Evolutionary conservation across 257 asterid species (phyloP), one percentile per base, ranked within the genome.

Genomic region (Linderniella brevidens): DNA sequence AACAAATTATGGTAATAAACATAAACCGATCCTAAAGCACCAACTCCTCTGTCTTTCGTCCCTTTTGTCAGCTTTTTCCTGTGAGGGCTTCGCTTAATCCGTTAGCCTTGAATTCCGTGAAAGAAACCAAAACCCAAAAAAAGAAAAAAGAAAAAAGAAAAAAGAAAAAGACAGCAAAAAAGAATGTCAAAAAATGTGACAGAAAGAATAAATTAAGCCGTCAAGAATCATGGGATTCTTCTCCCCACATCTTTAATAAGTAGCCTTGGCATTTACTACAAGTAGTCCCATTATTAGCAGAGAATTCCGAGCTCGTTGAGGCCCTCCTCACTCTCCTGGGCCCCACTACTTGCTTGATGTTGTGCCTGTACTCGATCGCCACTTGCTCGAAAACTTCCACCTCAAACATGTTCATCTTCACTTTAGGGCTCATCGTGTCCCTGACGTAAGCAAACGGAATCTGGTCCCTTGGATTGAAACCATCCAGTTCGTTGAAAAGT

Each of bases 381-480:
- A 90, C 62, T 12, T 75, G 96, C 50, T 90, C 99, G 50, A 90
- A 73, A 0, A 85, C 96, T 72, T 90, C 92, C 4, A 65, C 82
- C 39, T 85, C 92, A 54, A 90, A 85, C 99, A 85, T 85, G 72
- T 85, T 85, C 38, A 88, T 4, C 8, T 66, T 76, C 53, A 69
- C 10, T 53, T 59, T 57, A 4, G 86, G 84, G 13, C 56, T 71
- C 94, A 84, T 80, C 29, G 49, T 61, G 60, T 88, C 98, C 64
- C 95, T 81, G 61, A 88, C 93, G 62, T 64, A 84, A 25, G 94
- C 95, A 71, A 88, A 88, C 0, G 92, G 65, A 37, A 84, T 55
- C 46, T 88, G 98, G 48, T 88, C 95, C 44, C 98, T 80, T 46
- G 95, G 95, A 55, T 84, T 84, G 61, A 84, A 88, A 16, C 75